Evolutionary conservation across 805 yeast species (phyloP), one percentile per base, ranked within the genome.

Genomic region (Jamesozyma spencerorum): DNA sequence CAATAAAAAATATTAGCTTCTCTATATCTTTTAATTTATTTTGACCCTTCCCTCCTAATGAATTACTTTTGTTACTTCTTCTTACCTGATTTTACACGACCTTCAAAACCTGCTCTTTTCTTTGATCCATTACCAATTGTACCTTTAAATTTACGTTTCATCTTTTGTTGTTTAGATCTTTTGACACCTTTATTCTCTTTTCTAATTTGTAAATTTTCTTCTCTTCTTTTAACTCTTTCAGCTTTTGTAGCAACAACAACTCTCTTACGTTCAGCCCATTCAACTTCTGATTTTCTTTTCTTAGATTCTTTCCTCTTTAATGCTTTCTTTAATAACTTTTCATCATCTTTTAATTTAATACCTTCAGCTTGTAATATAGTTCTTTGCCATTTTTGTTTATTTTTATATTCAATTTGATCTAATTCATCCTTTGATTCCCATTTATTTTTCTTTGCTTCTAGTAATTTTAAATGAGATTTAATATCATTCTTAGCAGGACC

Each of bases 191-290:
- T 90, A 62, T 83, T 82, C 30, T 83, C 96, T 54, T 74, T 81
- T 64, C 96, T 77, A 36, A 85, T 77, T 58, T 81, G 79, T 60
- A 92, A 70, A 58, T 92, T 92, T 52, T 86, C 95, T 54, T 88
- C 95, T 62, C 97, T 78, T 70, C 92, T 82, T 67, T 86, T 85
- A 47, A 75, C 78, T 54, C 82, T 81, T 14, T 81, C 84, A 36
- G 78, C 72, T 39, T 83, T 79, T 30, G 81, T 79, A 50, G 80
- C 84, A 43, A 76, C 75, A 12, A 92, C 95, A 29, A 72, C 72
- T 51, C 80, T 83, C 58, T 84, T 81, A 49, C 99, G 76, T 38
- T 90, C 97, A 48, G 68, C 74, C 99, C 99, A 92, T 62, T 90
- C 95, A 38, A 77, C 68, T 54, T 86, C 95, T 43, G 94, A 81